These are phyloP conservation scores for Neopestalotiopsis sp. DNA, from an alignment of 2,329 filamentous ascomycete genomes.

Conservation along the genomic window DNA sequence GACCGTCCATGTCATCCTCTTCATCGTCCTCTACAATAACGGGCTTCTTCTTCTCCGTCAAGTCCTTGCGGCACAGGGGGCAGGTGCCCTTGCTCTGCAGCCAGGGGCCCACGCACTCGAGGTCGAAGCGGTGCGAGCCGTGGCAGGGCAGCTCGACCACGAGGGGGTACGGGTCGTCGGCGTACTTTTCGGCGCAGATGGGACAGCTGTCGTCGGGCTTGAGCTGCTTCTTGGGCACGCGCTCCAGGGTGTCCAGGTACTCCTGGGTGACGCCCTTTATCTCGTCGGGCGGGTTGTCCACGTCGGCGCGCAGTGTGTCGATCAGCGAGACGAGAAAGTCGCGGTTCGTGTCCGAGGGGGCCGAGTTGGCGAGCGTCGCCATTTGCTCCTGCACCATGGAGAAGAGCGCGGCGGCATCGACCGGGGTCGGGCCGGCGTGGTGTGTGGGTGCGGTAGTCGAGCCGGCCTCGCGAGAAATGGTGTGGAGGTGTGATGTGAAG, in stretches of 20 bases:
- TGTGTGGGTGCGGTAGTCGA: slow-evolving; percentile 34
- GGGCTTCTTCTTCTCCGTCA: slow-evolving; percentile 61
- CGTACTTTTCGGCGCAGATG: slow-evolving; percentile 67
- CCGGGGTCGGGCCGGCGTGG: slow-evolving; percentile 64
- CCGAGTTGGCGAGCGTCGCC: slow-evolving; percentile 53
- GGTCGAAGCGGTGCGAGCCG: slow-evolving; percentile 62
- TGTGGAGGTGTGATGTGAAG: slow-evolving; percentile 19
- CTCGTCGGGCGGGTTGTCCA: slow-evolving; percentile 56
- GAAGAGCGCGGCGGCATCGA: slow-evolving; percentile 62
- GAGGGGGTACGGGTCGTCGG: slow-evolving; percentile 67
- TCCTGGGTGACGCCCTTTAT: slow-evolving; percentile 63
- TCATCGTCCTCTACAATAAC: slow-evolving; percentile 54
- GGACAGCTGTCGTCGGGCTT: slow-evolving; percentile 60
- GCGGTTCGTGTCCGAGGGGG: slow-evolving; percentile 55
- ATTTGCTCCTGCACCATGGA: slow-evolving; percentile 66
- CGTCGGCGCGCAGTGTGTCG: slow-evolving; percentile 52
- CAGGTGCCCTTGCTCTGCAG: slow-evolving; percentile 68
- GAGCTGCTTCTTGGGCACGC: slow-evolving; percentile 59
- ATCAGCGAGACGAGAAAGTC: slow-evolving; percentile 58
- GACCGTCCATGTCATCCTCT: slow-evolving; percentile 56
- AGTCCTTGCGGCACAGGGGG: slow-evolving; percentile 66
- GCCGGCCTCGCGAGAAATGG: slow-evolving; percentile 13
- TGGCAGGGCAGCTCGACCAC: slow-evolving; percentile 68
- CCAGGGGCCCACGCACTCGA: slow-evolving; percentile 74
- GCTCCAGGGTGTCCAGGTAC: slow-evolving; percentile 65